Base-by-base conservation (phyloP, 2,329 filamentous ascomycete genomes). In the Bipolaris gigantea region DNA sequence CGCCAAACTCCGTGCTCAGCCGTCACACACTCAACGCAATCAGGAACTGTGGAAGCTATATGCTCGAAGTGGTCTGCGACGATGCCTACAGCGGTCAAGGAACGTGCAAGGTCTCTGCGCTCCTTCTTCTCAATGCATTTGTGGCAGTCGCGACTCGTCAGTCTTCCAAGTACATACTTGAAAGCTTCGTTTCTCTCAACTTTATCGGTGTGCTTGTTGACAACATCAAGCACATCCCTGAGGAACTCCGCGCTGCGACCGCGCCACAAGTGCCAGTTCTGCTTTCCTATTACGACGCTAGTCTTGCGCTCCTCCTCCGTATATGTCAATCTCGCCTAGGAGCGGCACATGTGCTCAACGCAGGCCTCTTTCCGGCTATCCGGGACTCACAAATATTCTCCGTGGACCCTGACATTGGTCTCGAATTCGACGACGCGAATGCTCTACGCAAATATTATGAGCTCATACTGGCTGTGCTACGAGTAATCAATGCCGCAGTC, bases 181-280 rank as follows among this genome's bases (percentile, higher is more conserved):
- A 94, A 59, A 81, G 85, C 27, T 83, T 99, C 50, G 88, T 89
- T 66, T 85, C 89, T 52, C 84, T 96, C 42, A 99, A 99, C 76
- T 96, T 97, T 71, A 84, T 97, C 46, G 89, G 89, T 46, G 87
- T 97, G 25, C 83, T 97, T 27, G 87, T 99, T 48, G 93, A 97
- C 75, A 90, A 90, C 47, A 83, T 99, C 52, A 87, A 89, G 63
- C 83, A 84, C 62, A 84, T 97, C 47, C 84, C 92, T 56, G 76
- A 83, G 10, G 92, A 97, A 59, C 75, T 81, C 57, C 64, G 72
- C 60, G 66, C 66, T 53, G 69, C 76, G 47, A 53, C 64, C 59
- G 53, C 75, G 53, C 64, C 65, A 13, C 85, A 87, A 57, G 78
- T 85, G 0, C 72, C 79, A 7, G 73, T 80, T 13, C 74, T 86